phyloP scores from a whole-genome alignment of 1,284 basidiomycete genomes.

The Cutaneotrichosporon arboriforme region DNA sequence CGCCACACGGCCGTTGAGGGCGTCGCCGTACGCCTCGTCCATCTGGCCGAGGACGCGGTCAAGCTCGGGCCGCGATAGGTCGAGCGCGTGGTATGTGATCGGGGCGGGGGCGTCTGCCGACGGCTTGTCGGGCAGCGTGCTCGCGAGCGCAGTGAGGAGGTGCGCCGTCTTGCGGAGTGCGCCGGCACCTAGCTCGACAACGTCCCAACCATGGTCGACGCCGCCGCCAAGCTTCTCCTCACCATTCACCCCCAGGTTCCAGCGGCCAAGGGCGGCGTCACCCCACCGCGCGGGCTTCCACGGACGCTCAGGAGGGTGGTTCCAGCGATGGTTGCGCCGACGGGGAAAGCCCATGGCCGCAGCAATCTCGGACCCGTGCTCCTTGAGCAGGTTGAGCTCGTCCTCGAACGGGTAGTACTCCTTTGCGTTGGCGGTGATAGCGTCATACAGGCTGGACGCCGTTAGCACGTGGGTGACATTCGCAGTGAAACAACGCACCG shows the following conservation, averaged over 20 bases:
- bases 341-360: conserved; percentile 50
- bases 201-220: conserved; percentile 52
- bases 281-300: conserved; percentile 51
- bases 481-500: conserved; percentile 30
- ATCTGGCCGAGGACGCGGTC: conserved; percentile 72
- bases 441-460: conserved; percentile 45
- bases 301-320: not conserved
- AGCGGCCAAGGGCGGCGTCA: conserved; percentile 61
- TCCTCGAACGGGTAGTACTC: conserved; percentile 82
- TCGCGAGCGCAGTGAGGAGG: conserved; percentile 69
- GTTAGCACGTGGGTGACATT: not conserved
- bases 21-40: conserved; percentile 59
- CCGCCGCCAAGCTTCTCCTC: conserved; percentile 49
- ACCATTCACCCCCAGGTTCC: conserved; percentile 59
- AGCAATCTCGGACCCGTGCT: conserved; percentile 51
- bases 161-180: conserved; percentile 85
- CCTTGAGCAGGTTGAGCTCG: conserved; percentile 52
- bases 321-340: not conserved
- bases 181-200: conserved; percentile 83
- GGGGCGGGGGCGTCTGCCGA: conserved; percentile 48
- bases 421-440: conserved; percentile 69
- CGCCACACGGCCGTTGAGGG: conserved; percentile 63
- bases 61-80: conserved; percentile 81
- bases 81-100: conserved; percentile 86
- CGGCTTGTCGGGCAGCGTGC: conserved; percentile 40